These are phyloP conservation scores for Calonectria pauciramosa DNA, from an alignment of 2,329 filamentous ascomycete genomes.

Conservation along the genomic window DNA sequence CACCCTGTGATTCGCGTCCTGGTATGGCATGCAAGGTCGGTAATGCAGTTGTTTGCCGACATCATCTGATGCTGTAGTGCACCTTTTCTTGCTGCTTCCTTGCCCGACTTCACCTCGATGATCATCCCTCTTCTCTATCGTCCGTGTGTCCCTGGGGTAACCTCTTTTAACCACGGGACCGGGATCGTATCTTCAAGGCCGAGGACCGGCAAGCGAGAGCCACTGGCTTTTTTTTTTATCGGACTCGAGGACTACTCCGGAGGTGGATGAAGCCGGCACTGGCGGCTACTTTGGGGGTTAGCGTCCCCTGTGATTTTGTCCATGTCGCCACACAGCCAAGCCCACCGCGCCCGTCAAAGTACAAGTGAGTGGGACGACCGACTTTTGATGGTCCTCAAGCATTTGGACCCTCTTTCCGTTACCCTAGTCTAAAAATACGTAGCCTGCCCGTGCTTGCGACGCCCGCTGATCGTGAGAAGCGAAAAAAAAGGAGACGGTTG, in stretches of 20 bases:
- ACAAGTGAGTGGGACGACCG: slow-evolving; percentile 29
- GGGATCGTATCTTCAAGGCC: slow-evolving; percentile 7
- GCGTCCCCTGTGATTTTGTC: slow-evolving; percentile 30
- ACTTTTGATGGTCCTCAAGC: slow-evolving; percentile 37
- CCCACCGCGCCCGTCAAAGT: slow-evolving; percentile 23
- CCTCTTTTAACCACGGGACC: not conserved
- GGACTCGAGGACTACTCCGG: slow-evolving; percentile 7
- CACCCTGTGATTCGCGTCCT: slow-evolving; percentile 1
- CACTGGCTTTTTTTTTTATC: not conserved
- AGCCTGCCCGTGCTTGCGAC: slow-evolving; percentile 9
- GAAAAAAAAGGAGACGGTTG: slow-evolving; percentile 32
- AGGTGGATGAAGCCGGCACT: slow-evolving; percentile 28
- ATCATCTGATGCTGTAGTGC: slow-evolving; percentile 7
- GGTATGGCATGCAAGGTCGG: slow-evolving; percentile 35
- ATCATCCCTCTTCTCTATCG: not conserved
- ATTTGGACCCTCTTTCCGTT: slow-evolving; percentile 26
- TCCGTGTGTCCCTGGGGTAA: not conserved
- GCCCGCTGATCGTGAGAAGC: slow-evolving; percentile 29
- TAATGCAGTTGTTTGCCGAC: slow-evolving; percentile 14
- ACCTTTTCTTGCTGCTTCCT: not conserved
- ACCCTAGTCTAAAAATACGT: slow-evolving; percentile 46
- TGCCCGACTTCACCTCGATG: not conserved
- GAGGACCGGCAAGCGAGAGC: slow-evolving; percentile 11
- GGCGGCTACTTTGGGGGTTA: slow-evolving; percentile 32
- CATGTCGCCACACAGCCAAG: slow-evolving; percentile 39